These are phyloP conservation scores for Iberis amara DNA, from an alignment of 441 rosid genomes.

Conservation along the genomic window DNA sequence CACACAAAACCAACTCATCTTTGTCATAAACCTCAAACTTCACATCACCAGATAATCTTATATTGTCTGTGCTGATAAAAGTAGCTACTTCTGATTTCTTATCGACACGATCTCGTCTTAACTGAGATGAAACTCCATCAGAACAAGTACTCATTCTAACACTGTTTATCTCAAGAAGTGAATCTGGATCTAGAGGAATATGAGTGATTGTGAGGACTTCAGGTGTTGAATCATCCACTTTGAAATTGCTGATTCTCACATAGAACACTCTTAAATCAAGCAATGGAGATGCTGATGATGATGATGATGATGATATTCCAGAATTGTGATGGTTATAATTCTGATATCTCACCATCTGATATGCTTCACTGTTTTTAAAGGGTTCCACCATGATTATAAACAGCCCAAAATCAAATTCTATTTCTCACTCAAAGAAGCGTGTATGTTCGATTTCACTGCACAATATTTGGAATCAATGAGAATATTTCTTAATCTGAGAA, in stretches of 20 bases:
- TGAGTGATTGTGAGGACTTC: conserved; percentile 45
- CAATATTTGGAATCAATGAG: conserved; percentile 21
- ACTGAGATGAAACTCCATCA: conserved; percentile 44
- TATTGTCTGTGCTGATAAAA: conserved; percentile 56
- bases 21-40: conserved; percentile 53
- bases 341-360: conserved; percentile 29
- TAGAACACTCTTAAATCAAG: conserved; percentile 58
- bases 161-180: conserved; percentile 55
- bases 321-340: conserved; percentile 28
- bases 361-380: conserved; percentile 40
- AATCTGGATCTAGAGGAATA: conserved; percentile 44
- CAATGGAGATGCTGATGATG: conserved; percentile 32
- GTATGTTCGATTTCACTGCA: conserved; percentile 20
- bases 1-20: conserved; percentile 47
- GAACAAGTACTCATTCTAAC: conserved; percentile 42
- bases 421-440: conserved; percentile 14
- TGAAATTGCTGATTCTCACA: conserved; percentile 51
- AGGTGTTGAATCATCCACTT: conserved; percentile 51
- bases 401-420: conserved; percentile 21
- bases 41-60: conserved; percentile 47
- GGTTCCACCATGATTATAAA: conserved; percentile 47
- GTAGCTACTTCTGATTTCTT: conserved; percentile 57
- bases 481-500: too few relatives aligned
- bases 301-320: conserved; percentile 1
- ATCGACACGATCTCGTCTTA: conserved; percentile 56